Conservation (phyloP, 257 asterid genomes). For the Handroanthus guayacan region DNA sequence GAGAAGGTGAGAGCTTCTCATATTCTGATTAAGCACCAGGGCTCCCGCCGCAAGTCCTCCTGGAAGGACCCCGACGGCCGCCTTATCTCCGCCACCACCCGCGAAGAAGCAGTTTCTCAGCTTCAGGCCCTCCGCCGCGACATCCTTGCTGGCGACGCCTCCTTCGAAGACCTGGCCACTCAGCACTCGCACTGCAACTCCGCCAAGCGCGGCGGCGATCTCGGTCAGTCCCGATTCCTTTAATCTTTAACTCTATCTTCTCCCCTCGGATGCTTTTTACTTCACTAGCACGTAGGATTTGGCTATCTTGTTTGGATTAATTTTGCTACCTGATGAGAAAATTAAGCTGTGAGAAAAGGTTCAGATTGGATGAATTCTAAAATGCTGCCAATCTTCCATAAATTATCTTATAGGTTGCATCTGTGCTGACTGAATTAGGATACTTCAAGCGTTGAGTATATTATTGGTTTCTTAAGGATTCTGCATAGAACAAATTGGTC, state of each 20-base stretch:
- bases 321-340: conserved; percentile 20
- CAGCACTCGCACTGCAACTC: conserved; percentile 86
- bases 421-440: not conserved
- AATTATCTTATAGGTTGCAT: not conserved
- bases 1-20: conserved; percentile 92
- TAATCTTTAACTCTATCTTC: not conserved
- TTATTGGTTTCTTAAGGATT: not conserved
- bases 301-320: not conserved
- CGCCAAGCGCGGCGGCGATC: conserved; percentile 97
- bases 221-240: conserved; percentile 58
- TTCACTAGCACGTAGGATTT: conserved; percentile 6
- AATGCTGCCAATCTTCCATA: not conserved
- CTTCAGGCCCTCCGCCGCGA: conserved; percentile 66
- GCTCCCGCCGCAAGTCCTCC: conserved; percentile 90
- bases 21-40: conserved; percentile 93
- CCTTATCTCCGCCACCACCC: conserved; percentile 75
- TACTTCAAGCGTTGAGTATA: not conserved
- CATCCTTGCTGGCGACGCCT: conserved; percentile 70
- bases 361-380: not conserved
- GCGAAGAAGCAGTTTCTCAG: conserved; percentile 78
- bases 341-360: not conserved
- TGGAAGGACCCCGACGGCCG: conserved; percentile 97
- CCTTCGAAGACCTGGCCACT: conserved; percentile 76
- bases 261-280: not conserved
- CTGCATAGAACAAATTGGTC: not conserved